A percentile compares a stretch with the other conserved stretches of the same genome.
phyloP scores from a whole-genome alignment of 805 yeast genomes.

The Metschnikowia gelsemii region DNA sequence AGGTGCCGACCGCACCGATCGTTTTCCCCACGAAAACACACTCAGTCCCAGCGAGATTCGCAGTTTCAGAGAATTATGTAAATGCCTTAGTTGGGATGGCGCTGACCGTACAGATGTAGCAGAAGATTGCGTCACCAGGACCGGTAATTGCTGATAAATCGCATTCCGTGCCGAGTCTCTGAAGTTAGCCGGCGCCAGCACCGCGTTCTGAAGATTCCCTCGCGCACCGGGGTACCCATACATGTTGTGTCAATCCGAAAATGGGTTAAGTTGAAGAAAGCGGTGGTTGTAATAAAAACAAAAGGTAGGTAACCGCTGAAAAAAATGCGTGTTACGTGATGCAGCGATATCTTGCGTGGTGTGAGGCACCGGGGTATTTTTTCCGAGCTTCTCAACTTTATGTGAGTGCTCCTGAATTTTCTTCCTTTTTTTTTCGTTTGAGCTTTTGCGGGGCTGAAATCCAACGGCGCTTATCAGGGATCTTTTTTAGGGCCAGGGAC shows the following conservation, averaged over 20 bases:
- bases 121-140: conserved; percentile 24
- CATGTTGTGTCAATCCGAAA: no score
- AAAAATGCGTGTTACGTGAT: no score
- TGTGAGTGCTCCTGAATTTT: no score
- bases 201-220: conserved; percentile 13
- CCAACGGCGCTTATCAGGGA: no score
- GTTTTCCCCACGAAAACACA: conserved; percentile 35
- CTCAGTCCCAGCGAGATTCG: conserved; percentile 38
- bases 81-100: conserved; percentile 31
- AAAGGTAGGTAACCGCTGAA: no score
- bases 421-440: not conserved
- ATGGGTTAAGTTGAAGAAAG: not conserved
- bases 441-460: not conserved
- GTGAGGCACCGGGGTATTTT: not conserved
- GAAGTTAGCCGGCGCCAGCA: conserved; percentile 39
- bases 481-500: no score
- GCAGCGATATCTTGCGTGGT: no score
- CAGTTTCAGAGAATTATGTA: conserved; percentile 24
- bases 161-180: conserved; percentile 44
- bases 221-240: conserved; percentile 21
- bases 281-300: no score
- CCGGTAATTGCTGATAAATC: conserved; percentile 41
- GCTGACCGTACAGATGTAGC: conserved; percentile 42
- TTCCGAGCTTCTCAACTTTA: not conserved
- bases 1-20: conserved; percentile 45